These are phyloP conservation scores for Lanmaoa pseudosensibilis DNA, from an alignment of 768 basidiomycete genomes.

Conservation along the genomic window DNA sequence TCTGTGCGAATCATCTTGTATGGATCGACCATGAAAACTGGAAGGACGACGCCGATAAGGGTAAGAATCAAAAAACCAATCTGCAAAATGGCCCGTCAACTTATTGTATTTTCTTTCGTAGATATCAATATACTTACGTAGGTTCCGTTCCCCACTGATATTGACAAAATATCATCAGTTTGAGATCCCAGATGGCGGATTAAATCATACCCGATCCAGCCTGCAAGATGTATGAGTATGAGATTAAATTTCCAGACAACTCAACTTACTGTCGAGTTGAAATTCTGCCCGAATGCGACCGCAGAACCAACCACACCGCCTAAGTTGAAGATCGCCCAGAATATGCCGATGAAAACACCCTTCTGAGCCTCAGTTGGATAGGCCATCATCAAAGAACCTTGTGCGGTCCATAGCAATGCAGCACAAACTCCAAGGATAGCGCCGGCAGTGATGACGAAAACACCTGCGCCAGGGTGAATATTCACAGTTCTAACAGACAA, in stretches of 20 bases:
- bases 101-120: neutral
- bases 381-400: conserved; percentile 54
- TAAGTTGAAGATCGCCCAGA: conserved; percentile 76
- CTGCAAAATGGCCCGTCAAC: conserved; percentile 37
- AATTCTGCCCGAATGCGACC: conserved; percentile 73
- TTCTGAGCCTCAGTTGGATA: conserved; percentile 59
- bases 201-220: conserved; percentile 28
- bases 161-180: neutral
- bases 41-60: conserved; percentile 61
- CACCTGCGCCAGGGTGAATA: conserved; percentile 38
- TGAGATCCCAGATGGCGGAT: neutral
- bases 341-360: conserved; percentile 49
- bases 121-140: conserved; percentile 61
- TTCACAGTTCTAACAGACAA: conserved; percentile 43
- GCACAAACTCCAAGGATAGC: conserved; percentile 52
- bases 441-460: conserved; percentile 50
- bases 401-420: conserved; percentile 53
- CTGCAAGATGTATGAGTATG: conserved; percentile 13
- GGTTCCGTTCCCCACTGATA: conserved; percentile 67
- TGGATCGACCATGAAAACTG: conserved; percentile 69
- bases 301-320: conserved; percentile 78
- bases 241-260: neutral
- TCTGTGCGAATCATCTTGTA: conserved; percentile 73
- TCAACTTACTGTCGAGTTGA: conserved; percentile 52
- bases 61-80: conserved; percentile 76